Conservation (phyloP, 1,284 basidiomycete genomes). For the Rhodotorula mucilaginosa region DNA sequence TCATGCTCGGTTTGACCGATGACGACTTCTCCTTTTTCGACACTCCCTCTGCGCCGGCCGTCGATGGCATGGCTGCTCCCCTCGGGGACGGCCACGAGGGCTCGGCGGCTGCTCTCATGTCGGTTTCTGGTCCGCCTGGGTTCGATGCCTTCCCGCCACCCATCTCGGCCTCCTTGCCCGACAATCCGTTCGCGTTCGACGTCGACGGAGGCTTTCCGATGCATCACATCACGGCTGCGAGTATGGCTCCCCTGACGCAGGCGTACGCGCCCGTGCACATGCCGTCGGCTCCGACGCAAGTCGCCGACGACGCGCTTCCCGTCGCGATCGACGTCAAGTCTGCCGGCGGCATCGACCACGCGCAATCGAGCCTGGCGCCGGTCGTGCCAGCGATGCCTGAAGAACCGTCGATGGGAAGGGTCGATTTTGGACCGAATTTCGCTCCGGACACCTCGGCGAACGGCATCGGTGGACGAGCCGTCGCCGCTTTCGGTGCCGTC, state of each 20-base stretch:
- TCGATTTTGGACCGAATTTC: not conserved
- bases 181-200: conserved; percentile 15
- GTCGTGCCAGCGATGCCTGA: no score
- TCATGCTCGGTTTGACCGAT: conserved; percentile 41
- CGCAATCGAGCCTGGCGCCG: no score
- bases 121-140: no score
- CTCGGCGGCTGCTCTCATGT: no score
- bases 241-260: no score
- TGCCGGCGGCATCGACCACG: no score
- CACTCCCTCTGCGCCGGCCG: conserved; percentile 29
- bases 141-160: conserved; percentile 2
- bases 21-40: conserved; percentile 47
- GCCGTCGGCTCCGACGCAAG: not conserved
- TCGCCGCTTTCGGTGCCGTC: conserved; percentile 62
- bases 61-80: not conserved
- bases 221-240: not conserved
- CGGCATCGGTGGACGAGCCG: not conserved
- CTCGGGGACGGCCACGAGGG: no score
- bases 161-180: conserved; percentile 9
- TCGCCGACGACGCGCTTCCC: no score
- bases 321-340: no score
- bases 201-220: conserved; percentile 7
- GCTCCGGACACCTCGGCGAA: not conserved
- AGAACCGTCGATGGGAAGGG: no score
- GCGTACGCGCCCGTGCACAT: not conserved